Conservation (phyloP, 352 stramenopile species). For the Phytophthora kernoviae region DNA sequence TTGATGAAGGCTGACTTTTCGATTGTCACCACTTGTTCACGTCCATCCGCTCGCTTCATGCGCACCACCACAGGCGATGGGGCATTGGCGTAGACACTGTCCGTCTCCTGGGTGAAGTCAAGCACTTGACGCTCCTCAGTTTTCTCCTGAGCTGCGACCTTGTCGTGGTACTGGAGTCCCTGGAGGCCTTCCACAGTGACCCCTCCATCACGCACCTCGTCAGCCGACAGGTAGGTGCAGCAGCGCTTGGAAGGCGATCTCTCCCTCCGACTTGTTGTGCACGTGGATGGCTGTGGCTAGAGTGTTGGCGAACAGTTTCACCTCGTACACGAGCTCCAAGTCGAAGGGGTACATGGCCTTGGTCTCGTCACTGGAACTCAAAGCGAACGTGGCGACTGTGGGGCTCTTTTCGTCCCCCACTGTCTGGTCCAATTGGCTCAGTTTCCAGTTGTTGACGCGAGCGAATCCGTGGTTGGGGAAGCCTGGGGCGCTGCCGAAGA, state of each 20-base stretch:
- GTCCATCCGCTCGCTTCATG: conserved; percentile 55
- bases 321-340: conserved; percentile 83
- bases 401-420: conserved; percentile 44
- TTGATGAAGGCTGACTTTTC: conserved; percentile 75
- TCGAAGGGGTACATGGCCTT: conserved; percentile 75
- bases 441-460: conserved; percentile 74
- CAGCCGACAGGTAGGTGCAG: conserved; percentile 94
- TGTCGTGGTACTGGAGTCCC: conserved; percentile 87
- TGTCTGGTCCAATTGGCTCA: conserved; percentile 52
- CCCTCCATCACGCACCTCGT: conserved; percentile 68
- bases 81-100: conserved; percentile 89
- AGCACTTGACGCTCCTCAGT: conserved; percentile 65
- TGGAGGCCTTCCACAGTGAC: conserved; percentile 87
- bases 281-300: conserved; percentile 91
- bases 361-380: conserved; percentile 47
- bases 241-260: conserved; percentile 94
- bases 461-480: conserved; percentile 96
- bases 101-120: conserved; percentile 80
- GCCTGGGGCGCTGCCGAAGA: conserved; percentile 90
- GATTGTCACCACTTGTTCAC: conserved; percentile 70
- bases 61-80: conserved; percentile 67
- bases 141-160: conserved; percentile 76
- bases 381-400: conserved; percentile 66
- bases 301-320: conserved; percentile 82
- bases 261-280: conserved; percentile 83